Evolutionary conservation across 2,329 filamentous ascomycete genomes (phyloP).

Genomic region (Metarhizium brunneum): DNA sequence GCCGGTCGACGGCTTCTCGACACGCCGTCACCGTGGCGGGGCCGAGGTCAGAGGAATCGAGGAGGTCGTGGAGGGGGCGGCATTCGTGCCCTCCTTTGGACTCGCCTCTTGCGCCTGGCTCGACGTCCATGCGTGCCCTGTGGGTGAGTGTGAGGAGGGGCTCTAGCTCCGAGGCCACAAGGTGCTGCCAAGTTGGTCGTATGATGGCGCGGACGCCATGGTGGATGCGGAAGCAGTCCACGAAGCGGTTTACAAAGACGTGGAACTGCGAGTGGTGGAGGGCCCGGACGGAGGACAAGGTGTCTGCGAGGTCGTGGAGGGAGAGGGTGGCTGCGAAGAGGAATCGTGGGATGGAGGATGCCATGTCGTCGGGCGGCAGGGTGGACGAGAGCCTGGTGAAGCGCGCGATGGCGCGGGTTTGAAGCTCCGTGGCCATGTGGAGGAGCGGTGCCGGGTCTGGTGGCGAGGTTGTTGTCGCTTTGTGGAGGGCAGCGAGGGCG

Average conservation of each 20-base stretch:
- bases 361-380: conserved; percentile 14
- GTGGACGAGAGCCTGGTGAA: conserved; percentile 23
- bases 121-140: conserved; percentile 2
- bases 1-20: conserved; percentile 15
- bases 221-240: conserved; percentile 32
- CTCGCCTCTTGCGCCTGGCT: background rate
- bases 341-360: conserved; percentile 27
- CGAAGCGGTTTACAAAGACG: conserved; percentile 29
- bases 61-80: conserved; percentile 16
- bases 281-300: conserved; percentile 21
- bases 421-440: conserved; percentile 32
- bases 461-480: conserved; percentile 8
- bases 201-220: conserved; percentile 31
- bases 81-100: conserved; percentile 13
- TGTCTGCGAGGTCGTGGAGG: conserved; percentile 39
- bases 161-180: conserved; percentile 26
- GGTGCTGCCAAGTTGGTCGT: conserved; percentile 21
- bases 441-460: conserved; percentile 12
- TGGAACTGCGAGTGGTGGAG: conserved; percentile 21
- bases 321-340: conserved; percentile 35
- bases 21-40: conserved; percentile 18
- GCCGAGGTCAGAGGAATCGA: conserved; percentile 22
- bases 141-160: conserved; percentile 15
- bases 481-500: conserved; percentile 34
- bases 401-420: conserved; percentile 31